Evolutionary conservation across 768 basidiomycete genomes (phyloP).

Genomic region (Candolleomyces eurysporus): DNA sequence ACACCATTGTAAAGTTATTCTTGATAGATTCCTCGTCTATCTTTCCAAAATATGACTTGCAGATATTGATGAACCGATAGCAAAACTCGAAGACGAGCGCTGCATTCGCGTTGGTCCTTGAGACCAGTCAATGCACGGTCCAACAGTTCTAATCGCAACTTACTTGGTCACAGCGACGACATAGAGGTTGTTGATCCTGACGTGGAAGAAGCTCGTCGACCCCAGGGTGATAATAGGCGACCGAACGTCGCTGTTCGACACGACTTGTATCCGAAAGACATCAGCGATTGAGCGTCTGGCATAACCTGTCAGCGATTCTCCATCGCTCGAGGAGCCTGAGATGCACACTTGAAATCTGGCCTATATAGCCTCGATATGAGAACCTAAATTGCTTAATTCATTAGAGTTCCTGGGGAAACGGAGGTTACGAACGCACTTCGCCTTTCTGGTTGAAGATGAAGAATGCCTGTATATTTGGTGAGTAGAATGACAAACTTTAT

Average conservation of each 20-base stretch:
- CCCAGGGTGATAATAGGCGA: conserved; percentile 97
- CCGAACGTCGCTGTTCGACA: conserved; percentile 94
- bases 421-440: conserved; percentile 58
- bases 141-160: conserved; percentile 17
- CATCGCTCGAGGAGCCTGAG: background rate
- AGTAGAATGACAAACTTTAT: too few species aligned
- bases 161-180: conserved; percentile 95
- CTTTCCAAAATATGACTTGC: conserved; percentile 96
- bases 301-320: conserved; percentile 6
- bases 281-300: conserved; percentile 91
- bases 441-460: conserved; percentile 99
- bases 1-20: conserved; percentile 98
- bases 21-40: conserved; percentile 97
- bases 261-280: conserved; percentile 98
- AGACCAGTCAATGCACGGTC: background rate
- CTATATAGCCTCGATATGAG: conserved; percentile 95
- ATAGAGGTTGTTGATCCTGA: conserved; percentile 92
- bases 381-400: too few species aligned
- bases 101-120: conserved; percentile 92
- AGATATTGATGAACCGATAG: conserved; percentile 94
- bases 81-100: conserved; percentile 98
- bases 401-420: too few species aligned
- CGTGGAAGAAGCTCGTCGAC: conserved; percentile 98
- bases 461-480: conserved; percentile 84
- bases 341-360: conserved; percentile 89